Evolutionary conservation across 495 filamentous ascomycete genomes (phyloP).

Genomic region (Penicillium atrosanguineum): DNA sequence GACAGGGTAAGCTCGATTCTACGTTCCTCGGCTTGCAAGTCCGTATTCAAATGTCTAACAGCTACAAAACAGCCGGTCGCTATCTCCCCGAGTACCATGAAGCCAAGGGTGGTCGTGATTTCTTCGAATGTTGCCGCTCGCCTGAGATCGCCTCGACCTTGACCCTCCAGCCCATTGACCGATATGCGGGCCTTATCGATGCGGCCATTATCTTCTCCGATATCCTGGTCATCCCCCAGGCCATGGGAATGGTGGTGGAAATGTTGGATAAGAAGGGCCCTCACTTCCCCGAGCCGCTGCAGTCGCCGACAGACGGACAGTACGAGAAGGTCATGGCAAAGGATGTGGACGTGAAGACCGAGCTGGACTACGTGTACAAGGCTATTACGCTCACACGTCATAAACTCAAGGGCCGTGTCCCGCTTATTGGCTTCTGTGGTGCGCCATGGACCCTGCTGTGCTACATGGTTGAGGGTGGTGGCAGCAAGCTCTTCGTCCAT

Average conservation of each 20-base stretch:
- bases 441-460: conserved; percentile 95
- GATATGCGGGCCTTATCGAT: conserved; percentile 85
- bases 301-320: conserved; percentile 73
- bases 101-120: conserved; percentile 84
- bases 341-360: conserved; percentile 75
- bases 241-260: conserved; percentile 93
- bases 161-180: conserved; percentile 91
- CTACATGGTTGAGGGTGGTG: conserved; percentile 98
- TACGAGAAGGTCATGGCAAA: conserved; percentile 73
- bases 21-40: neutral
- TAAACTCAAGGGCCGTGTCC: conserved; percentile 84
- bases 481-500: conserved; percentile 87
- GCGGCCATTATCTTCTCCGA: conserved; percentile 99
- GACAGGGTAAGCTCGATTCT: conserved; percentile 68
- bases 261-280: conserved; percentile 97
- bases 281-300: conserved; percentile 83
- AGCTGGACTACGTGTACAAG: conserved; percentile 91
- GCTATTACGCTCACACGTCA: conserved; percentile 88
- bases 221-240: conserved; percentile 96
- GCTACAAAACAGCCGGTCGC: conserved; percentile 66
- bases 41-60: conserved; percentile 5
- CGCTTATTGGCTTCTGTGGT: conserved; percentile 95
- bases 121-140: conserved; percentile 93
- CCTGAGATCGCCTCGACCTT: conserved; percentile 89
- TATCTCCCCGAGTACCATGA: conserved; percentile 98